Percentiles rank a stretch among this genome's conserved stretches.
phyloP scores from a whole-genome alignment of 1,284 basidiomycete genomes.

The Psilocybe mexicana region DNA sequence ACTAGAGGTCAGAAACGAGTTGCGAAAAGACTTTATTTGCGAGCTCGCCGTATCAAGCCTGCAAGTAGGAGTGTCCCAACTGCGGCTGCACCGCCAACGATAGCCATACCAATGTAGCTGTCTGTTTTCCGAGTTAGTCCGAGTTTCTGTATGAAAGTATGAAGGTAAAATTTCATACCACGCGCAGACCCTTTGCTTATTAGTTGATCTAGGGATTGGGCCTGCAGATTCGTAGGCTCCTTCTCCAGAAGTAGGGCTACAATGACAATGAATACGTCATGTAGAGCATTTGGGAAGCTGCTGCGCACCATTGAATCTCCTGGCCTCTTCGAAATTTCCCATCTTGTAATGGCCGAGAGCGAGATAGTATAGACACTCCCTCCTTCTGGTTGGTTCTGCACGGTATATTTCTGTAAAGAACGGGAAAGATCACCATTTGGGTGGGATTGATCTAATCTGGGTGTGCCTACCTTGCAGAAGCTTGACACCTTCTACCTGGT shows the following conservation, averaged over 20 bases:
- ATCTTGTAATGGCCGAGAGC: slow-evolving; percentile 97
- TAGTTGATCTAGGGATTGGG: slow-evolving; percentile 80
- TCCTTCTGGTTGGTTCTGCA: slow-evolving; percentile 80
- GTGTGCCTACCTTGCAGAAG: slow-evolving; percentile 79
- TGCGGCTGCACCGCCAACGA: slow-evolving; percentile 89
- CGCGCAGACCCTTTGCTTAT: slow-evolving; percentile 88
- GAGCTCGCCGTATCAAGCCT: slow-evolving; percentile 83
- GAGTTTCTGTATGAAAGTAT: background rate
- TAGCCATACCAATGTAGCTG: slow-evolving; percentile 92
- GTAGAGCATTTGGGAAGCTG: background rate
- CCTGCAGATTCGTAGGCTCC: slow-evolving; percentile 94
- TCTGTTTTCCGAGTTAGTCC: slow-evolving; percentile 49
- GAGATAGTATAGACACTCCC: slow-evolving; percentile 98
- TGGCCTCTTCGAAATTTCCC: slow-evolving; percentile 92
- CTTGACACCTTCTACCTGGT: slow-evolving; percentile 90
- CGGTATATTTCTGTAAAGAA: slow-evolving; percentile 84
- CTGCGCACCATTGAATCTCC: slow-evolving; percentile 85
- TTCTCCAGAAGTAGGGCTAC: slow-evolving; percentile 87
- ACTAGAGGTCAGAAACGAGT: slow-evolving; percentile 9
- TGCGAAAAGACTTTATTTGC: slow-evolving; percentile 53
- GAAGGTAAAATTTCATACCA: slow-evolving; percentile 54
- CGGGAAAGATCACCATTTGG: background rate
- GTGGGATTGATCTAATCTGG: slow-evolving; percentile 1
- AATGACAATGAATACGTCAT: background rate
- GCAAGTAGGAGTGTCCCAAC: slow-evolving; percentile 83